Evolutionary conservation across 2,329 filamentous ascomycete species (phyloP).

Genomic region (Ophiosphaerella narmari): DNA sequence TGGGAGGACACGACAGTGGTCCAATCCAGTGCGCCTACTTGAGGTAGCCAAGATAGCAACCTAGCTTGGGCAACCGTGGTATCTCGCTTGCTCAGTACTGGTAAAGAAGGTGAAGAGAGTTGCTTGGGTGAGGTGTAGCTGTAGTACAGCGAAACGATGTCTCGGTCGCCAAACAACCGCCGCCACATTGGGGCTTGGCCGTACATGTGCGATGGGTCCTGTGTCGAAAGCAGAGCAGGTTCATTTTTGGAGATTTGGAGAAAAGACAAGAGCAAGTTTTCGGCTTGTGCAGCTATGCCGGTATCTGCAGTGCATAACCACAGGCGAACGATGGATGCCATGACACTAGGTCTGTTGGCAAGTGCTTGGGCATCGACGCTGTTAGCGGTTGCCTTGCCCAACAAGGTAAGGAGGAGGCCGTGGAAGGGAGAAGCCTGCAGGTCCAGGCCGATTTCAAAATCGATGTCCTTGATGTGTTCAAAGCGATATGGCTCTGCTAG

Average conservation of each 20-base stretch:
- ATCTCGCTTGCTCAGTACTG: conserved; percentile 53
- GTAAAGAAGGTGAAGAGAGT: conserved; percentile 38
- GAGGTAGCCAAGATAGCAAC: conserved; percentile 62
- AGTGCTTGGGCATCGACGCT: conserved; percentile 62
- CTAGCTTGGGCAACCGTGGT: conserved; percentile 65
- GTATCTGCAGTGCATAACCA: conserved; percentile 63
- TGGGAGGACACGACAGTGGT: conserved; percentile 57
- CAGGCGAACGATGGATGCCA: conserved; percentile 59
- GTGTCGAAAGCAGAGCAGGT: conserved; percentile 46
- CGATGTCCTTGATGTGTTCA: conserved; percentile 52
- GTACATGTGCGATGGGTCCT: conserved; percentile 31
- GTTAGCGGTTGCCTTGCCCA: conserved; percentile 59
- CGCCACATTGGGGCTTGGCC: conserved; percentile 60
- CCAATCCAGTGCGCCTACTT: conserved; percentile 61
- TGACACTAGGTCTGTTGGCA: conserved; percentile 60
- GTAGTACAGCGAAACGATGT: conserved; percentile 63
- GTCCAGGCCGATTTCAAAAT: conserved; percentile 61
- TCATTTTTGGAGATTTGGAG: conserved; percentile 53
- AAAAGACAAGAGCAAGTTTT: conserved; percentile 58
- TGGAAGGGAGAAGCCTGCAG: conserved; percentile 58
- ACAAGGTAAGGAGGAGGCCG: conserved; percentile 58
- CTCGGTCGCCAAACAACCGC: conserved; percentile 63
- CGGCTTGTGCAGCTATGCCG: conserved; percentile 59
- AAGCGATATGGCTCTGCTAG: conserved; percentile 52
- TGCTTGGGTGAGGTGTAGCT: conserved; percentile 55